Evolutionary conservation across 164 flowering plant genomes (phyloP).

Genomic region (Chloranthus sessilifolius): DNA sequence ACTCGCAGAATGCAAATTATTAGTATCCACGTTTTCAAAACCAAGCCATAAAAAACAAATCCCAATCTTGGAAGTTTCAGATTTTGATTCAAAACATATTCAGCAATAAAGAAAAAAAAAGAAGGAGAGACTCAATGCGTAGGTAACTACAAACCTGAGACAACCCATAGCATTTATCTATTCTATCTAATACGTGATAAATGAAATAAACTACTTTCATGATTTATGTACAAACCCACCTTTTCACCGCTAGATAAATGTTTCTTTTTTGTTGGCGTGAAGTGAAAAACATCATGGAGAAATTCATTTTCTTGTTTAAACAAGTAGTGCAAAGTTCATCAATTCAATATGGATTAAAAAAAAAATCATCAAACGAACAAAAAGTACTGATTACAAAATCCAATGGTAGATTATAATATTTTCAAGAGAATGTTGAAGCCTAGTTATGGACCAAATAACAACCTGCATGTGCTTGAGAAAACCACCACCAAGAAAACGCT

Average conservation of each 20-base stretch:
- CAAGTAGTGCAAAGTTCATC: not conserved
- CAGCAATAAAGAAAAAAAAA: no score
- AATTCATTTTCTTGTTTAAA: constrained; percentile 66
- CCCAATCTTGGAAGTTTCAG: no score
- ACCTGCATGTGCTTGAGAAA: constrained; percentile 97
- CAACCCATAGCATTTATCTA: no score
- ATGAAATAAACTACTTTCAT: no score
- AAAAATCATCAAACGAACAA: no score
- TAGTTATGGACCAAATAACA: constrained; percentile 2
- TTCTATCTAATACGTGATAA: no score
- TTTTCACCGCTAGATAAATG: constrained; percentile 42
- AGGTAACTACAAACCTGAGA: no score
- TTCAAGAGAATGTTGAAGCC: not conserved
- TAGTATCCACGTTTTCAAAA: no score
- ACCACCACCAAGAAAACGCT: constrained; percentile 83
- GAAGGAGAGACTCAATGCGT: no score
- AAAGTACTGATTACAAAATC: not conserved
- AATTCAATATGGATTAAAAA: not conserved
- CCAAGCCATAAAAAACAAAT: no score
- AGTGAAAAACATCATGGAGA: constrained; percentile 73
- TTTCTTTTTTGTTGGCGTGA: constrained; percentile 54
- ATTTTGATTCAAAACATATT: no score
- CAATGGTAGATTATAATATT: not conserved
- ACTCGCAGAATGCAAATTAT: no score
- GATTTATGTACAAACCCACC: constrained; percentile 38